phyloP scores from a whole-genome alignment of 345 rosid species.

The Citrus cavaleriei region DNA sequence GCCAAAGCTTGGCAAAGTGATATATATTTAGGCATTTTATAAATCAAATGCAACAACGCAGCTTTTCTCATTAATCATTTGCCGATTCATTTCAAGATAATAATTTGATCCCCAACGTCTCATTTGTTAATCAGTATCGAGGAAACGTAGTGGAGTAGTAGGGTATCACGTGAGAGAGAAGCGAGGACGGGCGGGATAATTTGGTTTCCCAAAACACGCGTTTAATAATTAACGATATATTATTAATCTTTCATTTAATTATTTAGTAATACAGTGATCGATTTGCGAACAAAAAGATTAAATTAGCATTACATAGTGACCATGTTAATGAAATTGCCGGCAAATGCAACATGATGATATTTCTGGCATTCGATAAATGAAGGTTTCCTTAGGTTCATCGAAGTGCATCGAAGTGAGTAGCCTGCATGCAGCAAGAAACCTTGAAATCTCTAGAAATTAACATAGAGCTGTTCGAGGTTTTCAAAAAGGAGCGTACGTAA shows the following conservation, averaged over 20 bases:
- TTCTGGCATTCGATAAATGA: background rate
- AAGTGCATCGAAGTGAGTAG: background rate
- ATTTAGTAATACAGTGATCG: background rate
- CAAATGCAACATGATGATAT: background rate
- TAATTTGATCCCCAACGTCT: background rate
- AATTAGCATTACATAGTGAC: no score
- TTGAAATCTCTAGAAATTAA: no score
- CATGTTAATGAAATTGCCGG: background rate
- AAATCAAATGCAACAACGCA: no score
- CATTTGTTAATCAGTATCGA: background rate
- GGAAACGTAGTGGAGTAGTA: background rate
- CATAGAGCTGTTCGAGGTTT: background rate
- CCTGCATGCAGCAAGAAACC: background rate
- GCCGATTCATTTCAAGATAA: no score
- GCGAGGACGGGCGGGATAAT: background rate
- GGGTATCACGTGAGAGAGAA: slow-evolving; percentile 7
- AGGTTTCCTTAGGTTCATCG: background rate
- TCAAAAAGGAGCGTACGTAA: background rate
- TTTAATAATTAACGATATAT: background rate
- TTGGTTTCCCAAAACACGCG: slow-evolving; percentile 4
- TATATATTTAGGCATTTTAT: no score
- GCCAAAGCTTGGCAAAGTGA: no score
- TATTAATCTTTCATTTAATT: background rate
- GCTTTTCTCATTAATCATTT: no score
- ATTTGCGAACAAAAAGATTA: background rate